A percentile compares a stretch with the other conserved stretches of the same genome.
Conservation (phyloP, 495 filamentous ascomycete species). For the Arthonia radiata region DNA sequence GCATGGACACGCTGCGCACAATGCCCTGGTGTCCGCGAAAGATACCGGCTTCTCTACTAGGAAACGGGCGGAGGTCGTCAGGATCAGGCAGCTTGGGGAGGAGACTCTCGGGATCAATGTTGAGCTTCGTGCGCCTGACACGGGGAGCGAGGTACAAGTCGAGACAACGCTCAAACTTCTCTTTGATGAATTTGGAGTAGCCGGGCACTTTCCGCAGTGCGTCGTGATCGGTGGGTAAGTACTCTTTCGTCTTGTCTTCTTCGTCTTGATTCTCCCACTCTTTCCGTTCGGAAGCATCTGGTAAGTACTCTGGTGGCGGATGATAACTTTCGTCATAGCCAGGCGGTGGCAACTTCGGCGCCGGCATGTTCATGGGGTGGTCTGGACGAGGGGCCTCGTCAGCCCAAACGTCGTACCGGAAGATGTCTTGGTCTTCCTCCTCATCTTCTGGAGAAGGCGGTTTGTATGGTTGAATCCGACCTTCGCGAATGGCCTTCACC, state of each 20-base stretch:
- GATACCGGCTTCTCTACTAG: conserved; percentile 58
- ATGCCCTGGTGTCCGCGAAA: conserved; percentile 76
- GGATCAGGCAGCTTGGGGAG: conserved; percentile 89
- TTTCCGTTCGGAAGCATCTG: conserved; percentile 58
- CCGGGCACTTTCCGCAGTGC: conserved; percentile 77
- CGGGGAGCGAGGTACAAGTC: conserved; percentile 89
- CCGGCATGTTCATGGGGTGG: conserved; percentile 86
- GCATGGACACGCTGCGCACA: conserved; percentile 57
- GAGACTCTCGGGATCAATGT: conserved; percentile 84
- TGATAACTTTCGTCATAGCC: conserved; percentile 91
- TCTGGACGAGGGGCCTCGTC: conserved; percentile 64
- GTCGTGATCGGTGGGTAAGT: conserved; percentile 53
- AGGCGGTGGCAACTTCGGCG: conserved; percentile 80
- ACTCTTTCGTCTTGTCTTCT: conserved; percentile 78
- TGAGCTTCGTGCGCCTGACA: conserved; percentile 75
- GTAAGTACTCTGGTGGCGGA: conserved; percentile 86
- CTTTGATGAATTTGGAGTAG: conserved; percentile 76
- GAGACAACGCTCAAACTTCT: conserved; percentile 84
- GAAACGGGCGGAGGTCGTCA: conserved; percentile 81
- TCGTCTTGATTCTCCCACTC: conserved; percentile 74
- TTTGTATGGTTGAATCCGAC: conserved; percentile 77
- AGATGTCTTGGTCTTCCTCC: conserved; percentile 32
- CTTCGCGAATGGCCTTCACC: conserved; percentile 82
- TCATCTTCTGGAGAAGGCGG: conserved; percentile 50
- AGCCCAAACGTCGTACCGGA: conserved; percentile 77